phyloP scores from a whole-genome alignment of 768 basidiomycete species.

The Trametes cingulata region DNA sequence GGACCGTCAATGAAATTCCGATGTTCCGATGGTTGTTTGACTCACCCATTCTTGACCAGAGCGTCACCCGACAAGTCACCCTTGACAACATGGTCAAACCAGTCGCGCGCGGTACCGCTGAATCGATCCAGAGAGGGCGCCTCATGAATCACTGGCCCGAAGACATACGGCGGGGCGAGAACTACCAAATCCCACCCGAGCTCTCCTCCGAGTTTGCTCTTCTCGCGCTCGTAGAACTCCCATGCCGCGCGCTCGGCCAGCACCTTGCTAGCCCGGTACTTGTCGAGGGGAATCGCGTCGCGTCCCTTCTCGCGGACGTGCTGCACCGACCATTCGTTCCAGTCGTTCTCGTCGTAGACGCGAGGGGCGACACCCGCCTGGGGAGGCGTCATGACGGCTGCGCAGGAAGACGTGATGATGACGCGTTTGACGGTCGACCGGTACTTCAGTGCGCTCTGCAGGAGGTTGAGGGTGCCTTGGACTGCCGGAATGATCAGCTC shows the following conservation, averaged over 20 bases:
- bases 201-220: constrained; percentile 21
- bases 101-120: constrained; percentile 39
- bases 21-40: neutral
- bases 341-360: constrained; percentile 51
- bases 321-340: constrained; percentile 55
- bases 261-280: constrained; percentile 64
- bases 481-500: constrained; percentile 72
- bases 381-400: constrained; percentile 39
- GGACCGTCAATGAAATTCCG: neutral
- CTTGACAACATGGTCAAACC: constrained; percentile 36
- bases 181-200: constrained; percentile 36
- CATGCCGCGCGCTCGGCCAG: constrained; percentile 50
- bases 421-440: constrained; percentile 60
- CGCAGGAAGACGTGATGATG: constrained; percentile 66
- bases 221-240: constrained; percentile 15
- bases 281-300: constrained; percentile 37
- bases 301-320: constrained; percentile 52
- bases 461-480: constrained; percentile 62
- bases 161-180: constrained; percentile 38
- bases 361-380: constrained; percentile 2
- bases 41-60: neutral
- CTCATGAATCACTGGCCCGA: constrained; percentile 45
- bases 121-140: constrained; percentile 36
- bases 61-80: neutral
- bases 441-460: constrained; percentile 54